Evolutionary conservation across 768 basidiomycete species (phyloP), one percentile per base, ranked within the genome.

Genomic region (Hebeloma cylindrosporum): DNA sequence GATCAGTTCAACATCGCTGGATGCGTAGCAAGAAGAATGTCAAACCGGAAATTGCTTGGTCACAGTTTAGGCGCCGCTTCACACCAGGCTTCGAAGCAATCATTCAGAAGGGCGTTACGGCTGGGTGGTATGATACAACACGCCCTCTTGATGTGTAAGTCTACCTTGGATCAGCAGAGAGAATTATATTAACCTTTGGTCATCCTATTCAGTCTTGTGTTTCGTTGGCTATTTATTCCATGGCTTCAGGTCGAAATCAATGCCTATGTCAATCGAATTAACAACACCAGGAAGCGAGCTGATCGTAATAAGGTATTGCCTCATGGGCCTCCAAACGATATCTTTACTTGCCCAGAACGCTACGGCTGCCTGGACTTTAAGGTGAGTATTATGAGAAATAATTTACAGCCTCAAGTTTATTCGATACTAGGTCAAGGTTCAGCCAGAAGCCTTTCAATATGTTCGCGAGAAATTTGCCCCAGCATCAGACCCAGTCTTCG

Each of bases 1-100:
- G 57, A 0, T 68, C 63, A 2, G 42, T 71, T 0, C 72, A 73
- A 33, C 70, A 76, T 45, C 46, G 58, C 0, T 74, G 65, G 55
- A 66, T 61, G 57, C 45, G 48, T 0, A 32, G 39, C 0, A 61
- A 66, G 30, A 60, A 59, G 2, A 74, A 76, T 46, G 57, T 73
- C 8, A 67, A 63, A 47, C 63, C 67, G 0, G 69, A 76, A 34
- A 67, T 68, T 7, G 48, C 44, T 0, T 75, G 74, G 73, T 66
- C 66, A 0, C 53, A 60, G 7, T 42, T 71, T 0, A 56, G 60
- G 0, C 40, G 56, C 0, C 42, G 52, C 0, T 75, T 65, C 29
- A 52, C 65, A 0, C 69, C 64, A 0, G 69, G 69, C 0, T 73
- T 70, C 45, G 69, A 77, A 29, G 47, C 49, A 2, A 40, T 69